Base-by-base conservation (phyloP, 2,329 filamentous ascomycete genomes). In the Phoma sp. region DNA sequence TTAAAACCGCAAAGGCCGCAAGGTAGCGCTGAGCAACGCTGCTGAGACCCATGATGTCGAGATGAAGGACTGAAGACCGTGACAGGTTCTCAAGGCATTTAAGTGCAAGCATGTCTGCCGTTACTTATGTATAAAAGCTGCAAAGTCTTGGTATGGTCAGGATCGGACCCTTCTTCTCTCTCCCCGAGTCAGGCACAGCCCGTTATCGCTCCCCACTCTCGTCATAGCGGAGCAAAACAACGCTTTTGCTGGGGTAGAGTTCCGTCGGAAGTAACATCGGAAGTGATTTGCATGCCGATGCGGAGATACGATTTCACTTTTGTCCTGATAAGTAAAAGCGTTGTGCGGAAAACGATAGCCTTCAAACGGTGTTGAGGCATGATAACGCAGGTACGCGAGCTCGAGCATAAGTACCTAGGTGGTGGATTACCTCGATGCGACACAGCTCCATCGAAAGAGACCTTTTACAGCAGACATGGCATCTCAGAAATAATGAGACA, bases 191-290 rank as follows among this genome's bases (percentile, higher is more conserved):
- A 50, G 36, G 40, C 30, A 46, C 36, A 20, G 47, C 42, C 47
- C 40, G 37, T 47, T 56, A 56, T 56, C 52, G 47, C 36, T 50
- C 36, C 23, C 52, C 47, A 49, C 34, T 46, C 46, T 55, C 47
- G 52, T 56, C 53, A 49, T 52, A 52, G 43, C 33, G 47, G 53
- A 52, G 42, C 53, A 52, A 36, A 47, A 33, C 26, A 2, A 39
- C 38, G 32, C 25, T 25, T 48, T 48, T 30, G 17, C 38, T 42
- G 47, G 32, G 42, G 30, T 38, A 28, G 9, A 30, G 7, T 28
- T 25, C 47, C 42, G 38, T 56, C 53, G 53, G 47, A 51, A 43
- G 47, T 32, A 38, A 42, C 34, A 42, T 56, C 53, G 53, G 53
- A 50, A 56, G 53, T 12, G 25, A 56, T n/a, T 20, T 21, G 15